A percentile compares a stretch with the other conserved stretches of the same genome.
These are phyloP conservation scores for Neurospora tetrasperma DNA, from an alignment of 495 filamentous ascomycete genomes.

Conservation along the genomic window DNA sequence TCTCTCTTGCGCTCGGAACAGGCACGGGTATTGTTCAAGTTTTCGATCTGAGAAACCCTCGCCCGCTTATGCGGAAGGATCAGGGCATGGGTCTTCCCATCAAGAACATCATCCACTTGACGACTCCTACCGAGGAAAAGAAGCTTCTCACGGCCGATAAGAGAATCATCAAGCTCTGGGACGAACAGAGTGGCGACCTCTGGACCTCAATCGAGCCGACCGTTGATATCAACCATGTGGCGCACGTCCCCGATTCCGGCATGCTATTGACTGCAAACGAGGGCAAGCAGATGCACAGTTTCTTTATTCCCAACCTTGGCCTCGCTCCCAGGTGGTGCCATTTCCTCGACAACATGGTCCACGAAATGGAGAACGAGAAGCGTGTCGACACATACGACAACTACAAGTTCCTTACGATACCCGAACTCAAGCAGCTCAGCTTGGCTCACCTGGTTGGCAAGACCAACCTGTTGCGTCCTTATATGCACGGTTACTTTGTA, in stretches of 20 bases:
- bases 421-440: slow-evolving; percentile 70
- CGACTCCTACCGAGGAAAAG: slow-evolving; percentile 63
- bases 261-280: slow-evolving; percentile 97
- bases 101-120: slow-evolving; percentile 79
- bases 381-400: slow-evolving; percentile 86
- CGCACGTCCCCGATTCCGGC: slow-evolving; percentile 74
- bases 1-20: slow-evolving; percentile 80
- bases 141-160: slow-evolving; percentile 91
- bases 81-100: slow-evolving; percentile 95
- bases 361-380: slow-evolving; percentile 85
- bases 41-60: slow-evolving; percentile 85
- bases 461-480: slow-evolving; percentile 77
- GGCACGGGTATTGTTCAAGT: slow-evolving; percentile 81
- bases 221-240: slow-evolving; percentile 87
- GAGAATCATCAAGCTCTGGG: slow-evolving; percentile 95
- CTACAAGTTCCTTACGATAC: slow-evolving; percentile 88
- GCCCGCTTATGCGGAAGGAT: slow-evolving; percentile 78
- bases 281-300: slow-evolving; percentile 58
- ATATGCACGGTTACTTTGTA: slow-evolving; percentile 99
- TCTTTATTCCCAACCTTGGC: slow-evolving; percentile 83
- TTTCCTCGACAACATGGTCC: slow-evolving; percentile 92
- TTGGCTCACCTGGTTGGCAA: slow-evolving; percentile 80
- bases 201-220: slow-evolving; percentile 95
- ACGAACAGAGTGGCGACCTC: slow-evolving; percentile 63
- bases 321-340: slow-evolving; percentile 92